phyloP scores from a whole-genome alignment of 2,329 filamentous ascomycete species.

The Blumeriella jaapii region DNA sequence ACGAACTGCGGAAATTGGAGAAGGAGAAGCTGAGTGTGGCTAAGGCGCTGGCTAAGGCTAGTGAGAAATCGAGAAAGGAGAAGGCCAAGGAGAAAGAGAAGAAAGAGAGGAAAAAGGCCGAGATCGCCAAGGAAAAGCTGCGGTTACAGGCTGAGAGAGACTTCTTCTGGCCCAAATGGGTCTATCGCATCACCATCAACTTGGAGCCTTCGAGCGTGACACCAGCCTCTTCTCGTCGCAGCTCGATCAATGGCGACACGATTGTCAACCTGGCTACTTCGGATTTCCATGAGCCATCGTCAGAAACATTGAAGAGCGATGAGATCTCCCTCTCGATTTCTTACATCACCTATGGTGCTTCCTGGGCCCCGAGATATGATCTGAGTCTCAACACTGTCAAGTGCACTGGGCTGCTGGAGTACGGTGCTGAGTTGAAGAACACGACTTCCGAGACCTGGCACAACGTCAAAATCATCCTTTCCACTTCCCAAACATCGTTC shows the following conservation, averaged over 20 bases:
- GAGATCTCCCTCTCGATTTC: conserved; percentile 24
- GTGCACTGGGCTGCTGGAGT: conserved; percentile 29
- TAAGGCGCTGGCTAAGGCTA: conserved; percentile 18
- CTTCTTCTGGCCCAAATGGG: conserved; percentile 38
- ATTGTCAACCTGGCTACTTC: conserved; percentile 19
- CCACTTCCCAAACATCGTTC: conserved; percentile 39
- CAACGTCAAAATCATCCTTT: conserved; percentile 33
- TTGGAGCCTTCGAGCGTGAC: conserved; percentile 36
- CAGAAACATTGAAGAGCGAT: conserved; percentile 11
- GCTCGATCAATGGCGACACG: conserved; percentile 30
- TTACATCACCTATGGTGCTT: conserved; percentile 29
- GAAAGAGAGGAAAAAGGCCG: conserved; percentile 28
- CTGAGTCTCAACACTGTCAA: conserved; percentile 31
- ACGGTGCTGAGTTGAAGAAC: conserved; percentile 42
- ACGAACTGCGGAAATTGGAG: conserved; percentile 26
- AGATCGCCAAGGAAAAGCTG: conserved; percentile 32
- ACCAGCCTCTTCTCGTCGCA: conserved; percentile 36
- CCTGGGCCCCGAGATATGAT: conserved; percentile 38
- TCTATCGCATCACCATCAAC: conserved; percentile 39
- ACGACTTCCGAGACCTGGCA: conserved; percentile 38
- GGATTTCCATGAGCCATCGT: conserved; percentile 15
- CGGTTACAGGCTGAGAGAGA: conserved; percentile 34
- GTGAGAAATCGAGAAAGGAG: conserved; percentile 30
- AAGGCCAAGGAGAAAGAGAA: conserved; percentile 29
- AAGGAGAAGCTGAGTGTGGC: conserved; percentile 27